A percentile compares a stretch with the other conserved stretches of the same genome.
Conservation (phyloP, 495 filamentous ascomycete species). For the Paragyromitra xinjiangensis region DNA sequence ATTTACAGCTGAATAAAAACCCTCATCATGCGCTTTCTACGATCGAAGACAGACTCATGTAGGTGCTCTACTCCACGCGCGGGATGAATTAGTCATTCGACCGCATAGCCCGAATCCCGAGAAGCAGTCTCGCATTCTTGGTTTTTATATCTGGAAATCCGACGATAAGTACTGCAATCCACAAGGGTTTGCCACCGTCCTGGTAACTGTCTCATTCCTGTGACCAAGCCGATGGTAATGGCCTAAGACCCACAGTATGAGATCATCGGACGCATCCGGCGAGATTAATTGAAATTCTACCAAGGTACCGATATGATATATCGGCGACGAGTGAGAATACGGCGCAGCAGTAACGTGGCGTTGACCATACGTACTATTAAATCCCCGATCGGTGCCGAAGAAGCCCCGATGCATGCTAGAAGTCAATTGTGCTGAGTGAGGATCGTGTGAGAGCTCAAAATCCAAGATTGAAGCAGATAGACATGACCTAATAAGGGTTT, state of each 20-base stretch:
- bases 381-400: conserved; percentile 2
- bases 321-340: conserved; percentile 33
- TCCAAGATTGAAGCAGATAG: not conserved
- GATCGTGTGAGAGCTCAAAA: not conserved
- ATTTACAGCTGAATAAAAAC: conserved; percentile 27
- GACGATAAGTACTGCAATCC: conserved; percentile 7
- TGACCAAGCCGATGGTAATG: conserved; percentile 3
- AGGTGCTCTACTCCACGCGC: not conserved
- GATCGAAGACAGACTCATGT: conserved; percentile 1
- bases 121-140: not conserved
- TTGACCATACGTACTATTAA: not conserved
- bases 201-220: conserved; percentile 14
- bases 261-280: conserved; percentile 25
- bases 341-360: conserved; percentile 15
- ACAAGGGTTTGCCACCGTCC: not conserved
- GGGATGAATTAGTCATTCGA: not conserved
- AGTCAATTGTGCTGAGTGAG: not conserved
- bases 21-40: not conserved
- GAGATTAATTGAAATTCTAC: conserved; percentile 2
- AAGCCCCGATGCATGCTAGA: not conserved
- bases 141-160: not conserved
- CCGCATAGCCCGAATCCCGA: not conserved
- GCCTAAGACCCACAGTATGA: conserved; percentile 39
- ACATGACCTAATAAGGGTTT: too few relatives aligned
- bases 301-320: conserved; percentile 31